Conservation (phyloP, 2,329 filamentous ascomycete genomes). For the Gyromitra esculenta region DNA sequence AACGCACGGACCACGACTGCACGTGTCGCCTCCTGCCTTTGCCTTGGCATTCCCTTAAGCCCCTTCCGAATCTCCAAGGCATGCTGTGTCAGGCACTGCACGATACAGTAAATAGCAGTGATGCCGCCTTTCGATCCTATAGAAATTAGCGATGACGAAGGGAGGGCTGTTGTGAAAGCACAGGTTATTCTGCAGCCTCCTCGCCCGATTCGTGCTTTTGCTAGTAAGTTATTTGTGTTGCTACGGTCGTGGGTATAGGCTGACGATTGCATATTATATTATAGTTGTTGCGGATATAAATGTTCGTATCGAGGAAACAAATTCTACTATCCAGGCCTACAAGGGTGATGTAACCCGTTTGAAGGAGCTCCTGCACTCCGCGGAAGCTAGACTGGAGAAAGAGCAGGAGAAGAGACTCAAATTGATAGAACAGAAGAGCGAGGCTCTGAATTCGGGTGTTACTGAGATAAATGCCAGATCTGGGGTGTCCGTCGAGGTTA, state of each 20-base stretch:
- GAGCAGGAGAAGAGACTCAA: conserved; percentile 15
- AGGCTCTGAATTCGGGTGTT: conserved; percentile 36
- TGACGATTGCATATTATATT: background rate
- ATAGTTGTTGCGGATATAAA: conserved; percentile 34
- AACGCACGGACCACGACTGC: conserved; percentile 1
- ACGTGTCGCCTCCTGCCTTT: background rate
- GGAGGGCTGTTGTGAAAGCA: background rate
- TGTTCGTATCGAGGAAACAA: conserved; percentile 22
- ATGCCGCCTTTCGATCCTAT: conserved; percentile 32
- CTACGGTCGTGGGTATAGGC: background rate
- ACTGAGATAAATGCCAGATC: conserved; percentile 17
- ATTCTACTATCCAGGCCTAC: conserved; percentile 19
- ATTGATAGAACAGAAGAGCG: conserved; percentile 33
- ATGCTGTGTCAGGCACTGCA: background rate
- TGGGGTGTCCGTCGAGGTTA: conserved; percentile 1
- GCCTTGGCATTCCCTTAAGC: background rate
- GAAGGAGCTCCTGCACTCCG: conserved; percentile 21
- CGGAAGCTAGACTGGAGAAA: conserved; percentile 33
- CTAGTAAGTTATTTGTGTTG: conserved; percentile 10
- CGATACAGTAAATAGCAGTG: background rate
- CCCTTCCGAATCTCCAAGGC: conserved; percentile 16
- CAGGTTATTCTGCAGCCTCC: background rate
- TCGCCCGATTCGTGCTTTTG: conserved; percentile 17
- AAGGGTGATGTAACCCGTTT: conserved; percentile 27
- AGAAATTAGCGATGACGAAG: conserved; percentile 41